These are phyloP conservation scores for Lasiodiplodia theobromae DNA, from an alignment of 2,329 filamentous ascomycete genomes.

Conservation along the genomic window DNA sequence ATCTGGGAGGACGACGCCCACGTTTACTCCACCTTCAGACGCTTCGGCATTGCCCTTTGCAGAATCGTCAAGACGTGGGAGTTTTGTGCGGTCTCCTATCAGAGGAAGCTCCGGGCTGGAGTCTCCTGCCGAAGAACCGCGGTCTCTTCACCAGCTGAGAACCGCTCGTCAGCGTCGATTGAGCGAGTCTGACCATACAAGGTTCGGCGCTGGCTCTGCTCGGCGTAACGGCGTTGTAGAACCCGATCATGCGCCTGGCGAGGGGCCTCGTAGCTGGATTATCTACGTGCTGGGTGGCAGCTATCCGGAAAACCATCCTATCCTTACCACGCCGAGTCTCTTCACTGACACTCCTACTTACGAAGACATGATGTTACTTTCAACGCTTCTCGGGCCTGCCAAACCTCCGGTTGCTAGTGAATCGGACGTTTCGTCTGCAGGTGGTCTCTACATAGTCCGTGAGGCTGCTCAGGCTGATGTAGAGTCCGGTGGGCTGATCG, in stretches of 20 bases:
- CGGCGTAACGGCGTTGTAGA: constrained; percentile 70
- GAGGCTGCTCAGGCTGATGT: constrained; percentile 43
- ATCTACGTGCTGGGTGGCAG: constrained; percentile 76
- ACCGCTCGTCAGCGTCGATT: constrained; percentile 61
- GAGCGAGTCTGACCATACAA: constrained; percentile 67
- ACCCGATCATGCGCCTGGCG: constrained; percentile 62
- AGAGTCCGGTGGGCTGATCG: constrained; percentile 49
- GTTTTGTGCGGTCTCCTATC: constrained; percentile 43
- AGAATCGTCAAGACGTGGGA: constrained; percentile 48
- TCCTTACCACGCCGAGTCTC: constrained; percentile 72
- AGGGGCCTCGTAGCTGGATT: constrained; percentile 70
- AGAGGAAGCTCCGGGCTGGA: constrained; percentile 49
- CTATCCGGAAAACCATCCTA: constrained; percentile 73
- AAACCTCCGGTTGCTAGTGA: constrained; percentile 73
- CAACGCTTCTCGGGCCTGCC: constrained; percentile 70
- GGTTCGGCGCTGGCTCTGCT: constrained; percentile 67
- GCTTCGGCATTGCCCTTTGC: constrained; percentile 46
- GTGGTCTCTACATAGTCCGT: constrained; percentile 65
- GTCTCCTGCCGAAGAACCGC: constrained; percentile 52
- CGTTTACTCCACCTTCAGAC: constrained; percentile 40
- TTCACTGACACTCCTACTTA: constrained; percentile 76
- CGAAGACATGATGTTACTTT: constrained; percentile 75
- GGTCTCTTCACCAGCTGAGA: constrained; percentile 40
- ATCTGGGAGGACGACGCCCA: constrained; percentile 57
- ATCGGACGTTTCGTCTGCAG: constrained; percentile 68